Conservation (phyloP, 768 basidiomycete species). For the Agrocybe pediades region DNA sequence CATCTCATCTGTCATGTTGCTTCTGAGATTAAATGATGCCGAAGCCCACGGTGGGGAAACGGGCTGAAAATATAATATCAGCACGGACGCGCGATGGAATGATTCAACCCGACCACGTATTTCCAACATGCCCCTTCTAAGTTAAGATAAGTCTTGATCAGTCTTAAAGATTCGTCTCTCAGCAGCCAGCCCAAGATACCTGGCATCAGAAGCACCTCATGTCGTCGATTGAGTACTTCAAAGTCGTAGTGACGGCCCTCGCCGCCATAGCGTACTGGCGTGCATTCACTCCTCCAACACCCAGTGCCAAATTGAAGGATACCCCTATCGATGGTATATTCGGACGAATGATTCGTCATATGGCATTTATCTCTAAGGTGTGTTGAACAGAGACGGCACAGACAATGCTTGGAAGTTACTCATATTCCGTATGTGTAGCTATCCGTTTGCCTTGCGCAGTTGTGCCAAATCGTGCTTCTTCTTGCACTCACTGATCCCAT, state of each 20-base stretch:
- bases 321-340: not conserved
- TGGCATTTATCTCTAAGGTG: not conserved
- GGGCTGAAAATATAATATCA: too few species aligned
- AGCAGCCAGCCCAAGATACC: not conserved
- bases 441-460: not conserved
- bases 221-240: not conserved
- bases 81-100: too few species aligned
- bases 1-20: too few species aligned
- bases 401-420: not conserved
- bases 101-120: too few species aligned
- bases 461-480: not conserved
- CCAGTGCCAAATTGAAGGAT: not conserved
- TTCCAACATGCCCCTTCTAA: too few species aligned
- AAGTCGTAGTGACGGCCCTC: not conserved
- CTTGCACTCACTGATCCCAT: not conserved
- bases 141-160: too few species aligned
- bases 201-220: not conserved
- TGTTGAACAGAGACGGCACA: not conserved
- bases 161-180: too few species aligned
- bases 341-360: not conserved
- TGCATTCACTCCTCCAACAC: not conserved
- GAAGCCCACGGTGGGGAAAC: too few species aligned
- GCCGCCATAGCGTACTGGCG: not conserved
- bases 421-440: not conserved
- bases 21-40: too few species aligned